These are phyloP conservation scores for Zychaea mexicana DNA, from an alignment of 371 early-diverging fungal species.

Conservation along the genomic window DNA sequence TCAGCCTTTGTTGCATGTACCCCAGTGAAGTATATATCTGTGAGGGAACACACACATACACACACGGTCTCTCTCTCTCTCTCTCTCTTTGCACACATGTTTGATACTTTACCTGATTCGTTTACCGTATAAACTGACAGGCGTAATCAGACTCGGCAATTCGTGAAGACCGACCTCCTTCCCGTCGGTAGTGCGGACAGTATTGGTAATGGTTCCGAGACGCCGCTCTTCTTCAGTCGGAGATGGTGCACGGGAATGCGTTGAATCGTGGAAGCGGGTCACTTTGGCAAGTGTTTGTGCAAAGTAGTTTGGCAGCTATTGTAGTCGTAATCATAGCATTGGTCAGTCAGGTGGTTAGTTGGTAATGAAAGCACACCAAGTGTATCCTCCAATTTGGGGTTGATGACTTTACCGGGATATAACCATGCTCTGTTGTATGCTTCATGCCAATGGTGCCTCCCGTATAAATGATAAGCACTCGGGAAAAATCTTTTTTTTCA, in stretches of 20 bases:
- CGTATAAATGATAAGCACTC: conserved; percentile 91
- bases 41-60: too few species aligned
- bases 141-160: conserved; percentile 84
- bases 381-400: too few species aligned
- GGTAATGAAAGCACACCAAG: conserved; percentile 10
- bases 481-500: conserved; percentile 63
- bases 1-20: neutral
- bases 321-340: neutral
- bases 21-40: neutral
- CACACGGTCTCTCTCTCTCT: too few species aligned
- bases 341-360: neutral
- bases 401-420: conserved; percentile 78
- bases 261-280: conserved; percentile 88
- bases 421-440: conserved; percentile 73
- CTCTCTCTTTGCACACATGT: neutral
- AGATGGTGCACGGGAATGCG: conserved; percentile 18
- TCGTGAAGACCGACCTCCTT: conserved; percentile 20
- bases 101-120: conserved; percentile 75
- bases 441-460: conserved; percentile 97
- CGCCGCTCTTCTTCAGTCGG: conserved; percentile 16
- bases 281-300: conserved; percentile 75
- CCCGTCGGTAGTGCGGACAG: conserved; percentile 28
- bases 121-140: conserved; percentile 89
- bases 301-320: conserved; percentile 71
- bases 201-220: conserved; percentile 36